Conservation (phyloP, 129 eudicot genomes). For the Sambucus nigra region DNA sequence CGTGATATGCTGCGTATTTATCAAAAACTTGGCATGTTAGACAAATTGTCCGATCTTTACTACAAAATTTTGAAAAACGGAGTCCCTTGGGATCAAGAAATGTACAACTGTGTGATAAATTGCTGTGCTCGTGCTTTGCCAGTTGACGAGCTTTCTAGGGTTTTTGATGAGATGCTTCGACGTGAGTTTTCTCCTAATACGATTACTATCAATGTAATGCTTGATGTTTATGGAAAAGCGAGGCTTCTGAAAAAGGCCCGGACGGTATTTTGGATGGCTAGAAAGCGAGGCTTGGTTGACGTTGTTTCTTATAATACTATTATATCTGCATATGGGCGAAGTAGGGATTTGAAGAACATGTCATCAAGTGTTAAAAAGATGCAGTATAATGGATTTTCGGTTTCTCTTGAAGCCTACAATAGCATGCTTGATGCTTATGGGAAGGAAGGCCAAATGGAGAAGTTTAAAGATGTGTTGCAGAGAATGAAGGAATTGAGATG, state of each 20-base stretch:
- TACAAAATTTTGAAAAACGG: conserved; percentile 65
- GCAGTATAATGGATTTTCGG: conserved; percentile 78
- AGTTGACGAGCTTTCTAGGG: conserved; percentile 77
- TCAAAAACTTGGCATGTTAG: conserved; percentile 60
- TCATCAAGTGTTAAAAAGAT: conserved; percentile 49
- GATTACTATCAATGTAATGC: conserved; percentile 63
- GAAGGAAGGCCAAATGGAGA: conserved; percentile 81
- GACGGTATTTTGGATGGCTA: conserved; percentile 69
- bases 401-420: conserved; percentile 89
- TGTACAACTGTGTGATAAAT: conserved; percentile 86
- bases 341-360: conserved; percentile 56
- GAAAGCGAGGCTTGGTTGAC: conserved; percentile 53
- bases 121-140: conserved; percentile 94
- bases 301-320: conserved; percentile 79
- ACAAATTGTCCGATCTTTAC: conserved; percentile 59
- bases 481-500: conserved; percentile 62
- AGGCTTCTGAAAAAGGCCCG: conserved; percentile 62
- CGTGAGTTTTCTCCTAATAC: conserved; percentile 63
- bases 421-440: conserved; percentile 95
- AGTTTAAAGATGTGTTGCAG: conserved; percentile 58
- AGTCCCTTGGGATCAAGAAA: conserved; percentile 77
- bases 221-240: conserved; percentile 72
- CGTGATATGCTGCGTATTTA: conserved; percentile 87
- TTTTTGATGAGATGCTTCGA: conserved; percentile 78
- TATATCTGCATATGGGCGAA: conserved; percentile 72